phyloP scores from a whole-genome alignment of 1,139 yeast species.

The Kurtzmaniella quercitrusa region DNA sequence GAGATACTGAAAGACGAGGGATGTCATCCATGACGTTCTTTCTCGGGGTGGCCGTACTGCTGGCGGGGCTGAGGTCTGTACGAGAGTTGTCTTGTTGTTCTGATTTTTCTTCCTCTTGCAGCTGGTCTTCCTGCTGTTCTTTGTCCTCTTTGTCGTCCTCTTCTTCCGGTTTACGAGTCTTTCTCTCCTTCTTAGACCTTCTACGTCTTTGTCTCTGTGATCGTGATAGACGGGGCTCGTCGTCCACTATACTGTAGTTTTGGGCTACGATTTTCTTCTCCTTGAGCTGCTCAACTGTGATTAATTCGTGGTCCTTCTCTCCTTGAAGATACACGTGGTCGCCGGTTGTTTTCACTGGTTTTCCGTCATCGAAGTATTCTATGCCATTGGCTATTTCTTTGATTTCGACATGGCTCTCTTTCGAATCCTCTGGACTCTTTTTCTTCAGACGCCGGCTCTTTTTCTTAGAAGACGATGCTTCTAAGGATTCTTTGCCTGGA shows the following conservation, averaged over 20 bases:
- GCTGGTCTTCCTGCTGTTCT: background rate
- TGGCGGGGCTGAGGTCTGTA: background rate
- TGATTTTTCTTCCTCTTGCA: background rate
- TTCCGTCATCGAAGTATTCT: slow-evolving; percentile 7
- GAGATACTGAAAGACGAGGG: background rate
- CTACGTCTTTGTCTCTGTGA: slow-evolving; percentile 9
- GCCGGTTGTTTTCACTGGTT: slow-evolving; percentile 3
- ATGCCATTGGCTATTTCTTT: slow-evolving; percentile 1
- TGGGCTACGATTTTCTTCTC: slow-evolving; percentile 5
- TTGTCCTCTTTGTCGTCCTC: background rate
- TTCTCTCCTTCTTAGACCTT: slow-evolving; percentile 3
- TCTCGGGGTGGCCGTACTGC: slow-evolving; percentile 8
- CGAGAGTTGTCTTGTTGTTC: background rate
- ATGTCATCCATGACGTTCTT: background rate
- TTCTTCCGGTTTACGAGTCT: slow-evolving; percentile 1
- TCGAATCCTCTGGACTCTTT: background rate
- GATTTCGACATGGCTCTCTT: background rate
- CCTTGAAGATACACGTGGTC: slow-evolving; percentile 6
- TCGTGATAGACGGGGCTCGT: slow-evolving; percentile 6
- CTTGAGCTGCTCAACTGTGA: slow-evolving; percentile 8
- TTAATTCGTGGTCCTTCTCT: slow-evolving; percentile 5
- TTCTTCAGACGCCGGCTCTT: slow-evolving; percentile 3
- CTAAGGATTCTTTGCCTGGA: background rate
- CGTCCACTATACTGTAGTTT: slow-evolving; percentile 7
- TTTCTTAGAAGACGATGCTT: too few relatives aligned